These are phyloP conservation scores for Physocladia obscura DNA, from an alignment of 192 early-diverging fungal genomes.

Conservation along the genomic window DNA sequence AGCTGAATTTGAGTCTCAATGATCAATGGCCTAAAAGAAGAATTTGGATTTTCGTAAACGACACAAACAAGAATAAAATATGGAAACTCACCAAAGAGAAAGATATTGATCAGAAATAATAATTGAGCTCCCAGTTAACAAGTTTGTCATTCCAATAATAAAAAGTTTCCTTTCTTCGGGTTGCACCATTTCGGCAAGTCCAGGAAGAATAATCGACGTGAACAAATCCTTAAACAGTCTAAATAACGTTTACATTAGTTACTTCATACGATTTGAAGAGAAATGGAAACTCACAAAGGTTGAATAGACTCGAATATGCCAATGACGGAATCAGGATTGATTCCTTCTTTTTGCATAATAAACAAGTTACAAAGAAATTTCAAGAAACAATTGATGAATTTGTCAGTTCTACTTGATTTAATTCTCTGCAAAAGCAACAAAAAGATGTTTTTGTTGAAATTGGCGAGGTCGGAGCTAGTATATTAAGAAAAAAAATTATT, in stretches of 20 bases:
- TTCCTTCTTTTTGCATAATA: slow-evolving; percentile 60
- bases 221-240: slow-evolving; percentile 65
- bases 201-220: slow-evolving; percentile 63
- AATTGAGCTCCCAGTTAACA: slow-evolving; percentile 55
- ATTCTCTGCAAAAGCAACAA: slow-evolving; percentile 59
- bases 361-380: slow-evolving; percentile 68
- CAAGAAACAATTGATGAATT: slow-evolving; percentile 66
- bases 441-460: slow-evolving; percentile 62
- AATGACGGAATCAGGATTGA: slow-evolving; percentile 61
- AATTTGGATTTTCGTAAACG: slow-evolving; percentile 12
- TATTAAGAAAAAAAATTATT: too few relatives aligned
- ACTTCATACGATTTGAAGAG: not conserved
- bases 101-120: slow-evolving; percentile 60
- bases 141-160: slow-evolving; percentile 62
- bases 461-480: slow-evolving; percentile 41
- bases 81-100: slow-evolving; percentile 32
- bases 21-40: slow-evolving; percentile 46
- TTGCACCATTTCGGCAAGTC: slow-evolving; percentile 56
- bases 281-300: slow-evolving; percentile 43
- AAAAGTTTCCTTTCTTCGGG: slow-evolving; percentile 63
- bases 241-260: slow-evolving; percentile 29
- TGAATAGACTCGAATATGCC: slow-evolving; percentile 60
- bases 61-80: not conserved
- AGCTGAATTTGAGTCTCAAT: slow-evolving; percentile 54
- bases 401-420: slow-evolving; percentile 56